Evolutionary conservation across 2,329 filamentous ascomycete genomes (phyloP).

Genomic region (Cadophora gregata): DNA sequence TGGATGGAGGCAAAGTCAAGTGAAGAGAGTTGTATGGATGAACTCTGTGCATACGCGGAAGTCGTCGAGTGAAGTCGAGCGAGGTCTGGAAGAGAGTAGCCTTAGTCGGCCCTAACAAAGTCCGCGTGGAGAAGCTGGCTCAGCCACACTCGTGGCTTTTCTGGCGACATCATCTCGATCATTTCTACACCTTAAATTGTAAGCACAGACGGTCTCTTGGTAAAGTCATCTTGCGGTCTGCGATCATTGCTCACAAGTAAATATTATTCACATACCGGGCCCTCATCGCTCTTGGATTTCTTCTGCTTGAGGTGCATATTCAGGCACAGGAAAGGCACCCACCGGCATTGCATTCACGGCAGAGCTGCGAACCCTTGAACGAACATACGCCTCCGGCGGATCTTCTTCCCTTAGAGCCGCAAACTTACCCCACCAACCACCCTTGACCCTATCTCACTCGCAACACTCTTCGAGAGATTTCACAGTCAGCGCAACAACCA

Average conservation of each 20-base stretch:
- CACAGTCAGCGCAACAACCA: constrained; percentile 16
- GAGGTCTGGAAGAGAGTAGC: too few relatives aligned
- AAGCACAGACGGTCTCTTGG: neutral
- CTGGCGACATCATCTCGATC: constrained; percentile 4
- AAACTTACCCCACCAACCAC: constrained; percentile 23
- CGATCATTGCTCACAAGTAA: neutral
- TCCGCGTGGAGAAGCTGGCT: constrained; percentile 27
- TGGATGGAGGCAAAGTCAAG: constrained; percentile 11
- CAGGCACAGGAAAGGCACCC: neutral
- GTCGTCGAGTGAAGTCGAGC: neutral
- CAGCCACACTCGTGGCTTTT: constrained; percentile 24
- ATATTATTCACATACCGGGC: neutral
- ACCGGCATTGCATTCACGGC: constrained; percentile 10
- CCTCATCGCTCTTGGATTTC: neutral
- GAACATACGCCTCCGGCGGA: neutral
- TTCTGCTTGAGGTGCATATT: neutral
- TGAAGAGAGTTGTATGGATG: neutral
- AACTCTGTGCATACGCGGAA: neutral
- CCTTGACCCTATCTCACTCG: neutral
- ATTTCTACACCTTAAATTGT: constrained; percentile 1
- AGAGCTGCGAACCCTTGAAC: constrained; percentile 7
- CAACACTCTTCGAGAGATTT: constrained; percentile 14
- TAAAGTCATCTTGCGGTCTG: neutral
- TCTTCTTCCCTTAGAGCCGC: constrained; percentile 14
- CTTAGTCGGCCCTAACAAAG: neutral